Conservation (phyloP, 2,329 filamentous ascomycete genomes). For the Dissoconium aciculare region DNA sequence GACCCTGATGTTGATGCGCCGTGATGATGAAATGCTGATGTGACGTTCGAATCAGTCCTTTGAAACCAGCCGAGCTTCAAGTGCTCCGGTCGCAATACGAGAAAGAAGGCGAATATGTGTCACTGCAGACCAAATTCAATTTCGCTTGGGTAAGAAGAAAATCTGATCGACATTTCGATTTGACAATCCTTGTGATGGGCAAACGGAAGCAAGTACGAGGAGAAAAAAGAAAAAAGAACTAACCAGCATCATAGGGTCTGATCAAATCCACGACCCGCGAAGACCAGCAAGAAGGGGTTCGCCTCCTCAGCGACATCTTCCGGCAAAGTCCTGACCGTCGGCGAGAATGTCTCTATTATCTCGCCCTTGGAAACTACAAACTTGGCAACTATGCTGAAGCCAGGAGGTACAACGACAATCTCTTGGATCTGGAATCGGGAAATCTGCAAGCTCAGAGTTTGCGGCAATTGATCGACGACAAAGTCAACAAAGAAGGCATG, state of each 20-base stretch:
- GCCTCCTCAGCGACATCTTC: conserved; percentile 91
- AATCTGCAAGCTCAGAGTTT: conserved; percentile 86
- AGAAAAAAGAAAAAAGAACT: too few relatives aligned
- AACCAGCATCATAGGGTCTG: conserved; percentile 48
- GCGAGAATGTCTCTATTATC: conserved; percentile 95
- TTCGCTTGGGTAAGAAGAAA: conserved; percentile 71
- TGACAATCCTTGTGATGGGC: too few relatives aligned
- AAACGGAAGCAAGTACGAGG: too few relatives aligned
- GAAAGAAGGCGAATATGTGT: conserved; percentile 93
- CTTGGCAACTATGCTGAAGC: conserved; percentile 95
- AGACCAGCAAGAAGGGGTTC: conserved; percentile 90
- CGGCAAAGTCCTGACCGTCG: conserved; percentile 81
- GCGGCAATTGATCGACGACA: conserved; percentile 80
- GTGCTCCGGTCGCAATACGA: conserved; percentile 90
- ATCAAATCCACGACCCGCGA: conserved; percentile 76
- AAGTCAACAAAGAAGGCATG: conserved; percentile 84
- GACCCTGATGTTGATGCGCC: too few relatives aligned
- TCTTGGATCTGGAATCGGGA: conserved; percentile 77
- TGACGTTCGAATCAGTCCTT: conserved; percentile 48
- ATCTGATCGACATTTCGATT: too few relatives aligned
- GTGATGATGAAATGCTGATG: too few relatives aligned
- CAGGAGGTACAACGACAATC: conserved; percentile 79
- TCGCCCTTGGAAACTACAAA: conserved; percentile 95
- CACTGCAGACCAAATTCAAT: conserved; percentile 98
- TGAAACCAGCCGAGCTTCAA: conserved; percentile 82